phyloP scores from a whole-genome alignment of 441 rosid genomes.

The Mallotus repandus region DNA sequence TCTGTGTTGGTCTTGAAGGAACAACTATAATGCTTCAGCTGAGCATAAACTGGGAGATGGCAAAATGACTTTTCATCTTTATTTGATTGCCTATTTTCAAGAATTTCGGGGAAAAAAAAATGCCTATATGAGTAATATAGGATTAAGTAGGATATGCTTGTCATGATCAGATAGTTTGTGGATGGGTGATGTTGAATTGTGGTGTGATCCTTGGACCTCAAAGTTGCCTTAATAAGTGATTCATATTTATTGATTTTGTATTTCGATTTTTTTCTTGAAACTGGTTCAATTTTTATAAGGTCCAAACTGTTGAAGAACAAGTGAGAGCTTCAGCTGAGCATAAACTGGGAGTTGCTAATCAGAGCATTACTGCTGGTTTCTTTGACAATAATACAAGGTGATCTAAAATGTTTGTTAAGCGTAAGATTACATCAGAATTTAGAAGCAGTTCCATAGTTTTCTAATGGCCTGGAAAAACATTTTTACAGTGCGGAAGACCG shows the following conservation, averaged over 20 bases:
- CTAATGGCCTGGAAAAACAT: constrained; percentile 19
- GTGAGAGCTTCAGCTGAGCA: constrained; percentile 96
- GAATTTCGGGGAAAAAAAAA: not conserved
- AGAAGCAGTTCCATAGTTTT: constrained; percentile 7
- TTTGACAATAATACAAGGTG: constrained; percentile 94
- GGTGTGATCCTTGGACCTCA: not conserved
- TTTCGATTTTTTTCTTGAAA: constrained; percentile 1
- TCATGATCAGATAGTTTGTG: not conserved
- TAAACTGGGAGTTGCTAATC: constrained; percentile 96
- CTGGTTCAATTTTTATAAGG: constrained; percentile 36
- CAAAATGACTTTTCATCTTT: not conserved
- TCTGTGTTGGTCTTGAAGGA: not conserved
- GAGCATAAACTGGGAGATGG: not conserved
- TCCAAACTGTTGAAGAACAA: constrained; percentile 94
- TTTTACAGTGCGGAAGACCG: constrained; percentile 89
- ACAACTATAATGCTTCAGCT: too few relatives aligned
- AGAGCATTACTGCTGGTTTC: constrained; percentile 96
- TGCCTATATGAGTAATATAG: not conserved
- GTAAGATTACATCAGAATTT: constrained; percentile 11
- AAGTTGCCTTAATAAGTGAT: not conserved
- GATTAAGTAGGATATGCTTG: not conserved
- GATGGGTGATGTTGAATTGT: not conserved
- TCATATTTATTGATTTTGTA: not conserved
- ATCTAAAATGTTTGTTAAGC: constrained; percentile 15
- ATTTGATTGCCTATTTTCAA: not conserved